A percentile compares a stretch with the other conserved stretches of the same genome.
phyloP scores from a whole-genome alignment of 1,284 basidiomycete genomes.

The Microbotryum violaceum region DNA sequence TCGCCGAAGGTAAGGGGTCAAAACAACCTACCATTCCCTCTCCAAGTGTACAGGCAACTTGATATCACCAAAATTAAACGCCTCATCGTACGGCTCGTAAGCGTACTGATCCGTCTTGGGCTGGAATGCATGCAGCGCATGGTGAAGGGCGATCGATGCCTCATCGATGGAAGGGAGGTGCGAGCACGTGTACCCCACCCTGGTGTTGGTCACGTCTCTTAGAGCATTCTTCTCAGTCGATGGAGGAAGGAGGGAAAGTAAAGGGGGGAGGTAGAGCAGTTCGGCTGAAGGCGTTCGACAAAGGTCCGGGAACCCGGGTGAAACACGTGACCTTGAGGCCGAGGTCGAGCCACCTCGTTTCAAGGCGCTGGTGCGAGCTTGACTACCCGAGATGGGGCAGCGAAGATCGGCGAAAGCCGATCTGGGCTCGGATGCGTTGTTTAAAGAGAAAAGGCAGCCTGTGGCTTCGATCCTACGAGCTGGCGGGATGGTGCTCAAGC shows the following conservation, averaged over 20 bases:
- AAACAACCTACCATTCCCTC: conserved; percentile 32
- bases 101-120: conserved; percentile 58
- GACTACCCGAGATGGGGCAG: too few relatives aligned
- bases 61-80: conserved; percentile 81
- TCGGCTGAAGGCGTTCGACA: conserved; percentile 3
- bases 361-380: neutral
- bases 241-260: conserved; percentile 47
- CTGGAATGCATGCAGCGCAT: conserved; percentile 67
- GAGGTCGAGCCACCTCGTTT: neutral
- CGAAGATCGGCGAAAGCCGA: too few relatives aligned
- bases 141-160: conserved; percentile 72
- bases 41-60: conserved; percentile 58
- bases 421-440: too few relatives aligned
- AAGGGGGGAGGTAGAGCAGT: conserved; percentile 18
- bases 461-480: too few relatives aligned
- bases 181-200: conserved; percentile 56
- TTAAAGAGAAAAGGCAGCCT: too few relatives aligned
- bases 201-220: conserved; percentile 35
- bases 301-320: neutral
- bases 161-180: conserved; percentile 73
- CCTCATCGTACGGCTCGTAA: conserved; percentile 54
- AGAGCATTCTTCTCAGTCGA: conserved; percentile 64
- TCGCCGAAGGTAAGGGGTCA: neutral
- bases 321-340: neutral
- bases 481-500: too few relatives aligned